phyloP scores from a whole-genome alignment of 306 rosid genomes.

The Begonia loranthoides region DNA sequence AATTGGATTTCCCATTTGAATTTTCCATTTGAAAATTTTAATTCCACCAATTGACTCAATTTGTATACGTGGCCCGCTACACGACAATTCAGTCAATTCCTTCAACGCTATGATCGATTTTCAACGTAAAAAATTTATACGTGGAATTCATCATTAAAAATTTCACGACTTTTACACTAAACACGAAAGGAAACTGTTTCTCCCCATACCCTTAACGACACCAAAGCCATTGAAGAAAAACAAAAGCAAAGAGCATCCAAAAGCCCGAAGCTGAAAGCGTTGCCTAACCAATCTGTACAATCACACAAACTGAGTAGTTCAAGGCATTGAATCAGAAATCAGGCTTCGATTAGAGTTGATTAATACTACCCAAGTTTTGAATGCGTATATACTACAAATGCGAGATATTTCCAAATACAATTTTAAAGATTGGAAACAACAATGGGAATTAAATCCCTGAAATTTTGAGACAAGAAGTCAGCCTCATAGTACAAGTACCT shows the following conservation, averaged over 20 bases:
- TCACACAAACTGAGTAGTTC: neutral
- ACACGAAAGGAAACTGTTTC: constrained; percentile 4
- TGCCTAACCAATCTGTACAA: constrained; percentile 15
- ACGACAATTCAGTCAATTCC: too few species aligned
- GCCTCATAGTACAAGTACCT: constrained; percentile 5
- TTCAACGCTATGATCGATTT: too few species aligned
- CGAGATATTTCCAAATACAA: neutral
- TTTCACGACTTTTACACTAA: too few species aligned
- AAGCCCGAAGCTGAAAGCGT: constrained; percentile 4
- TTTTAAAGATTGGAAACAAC: constrained; percentile 2
- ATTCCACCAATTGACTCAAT: too few species aligned
- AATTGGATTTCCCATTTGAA: too few species aligned
- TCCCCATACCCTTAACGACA: constrained; percentile 11
- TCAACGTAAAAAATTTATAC: too few species aligned
- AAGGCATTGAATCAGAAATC: constrained; percentile 8
- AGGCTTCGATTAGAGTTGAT: constrained; percentile 16
- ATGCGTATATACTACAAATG: constrained; percentile 5
- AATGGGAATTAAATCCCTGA: constrained; percentile 6
- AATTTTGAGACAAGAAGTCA: constrained; percentile 7
- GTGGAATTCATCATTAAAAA: too few species aligned
- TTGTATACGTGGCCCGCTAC: too few species aligned
- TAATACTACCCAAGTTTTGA: constrained; percentile 11
- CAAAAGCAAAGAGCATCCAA: constrained; percentile 14
- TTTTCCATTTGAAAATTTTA: too few species aligned
- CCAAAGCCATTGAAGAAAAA: constrained; percentile 9